Conservation (phyloP, 2,329 filamentous ascomycete genomes). For the Blumeria graminis region DNA sequence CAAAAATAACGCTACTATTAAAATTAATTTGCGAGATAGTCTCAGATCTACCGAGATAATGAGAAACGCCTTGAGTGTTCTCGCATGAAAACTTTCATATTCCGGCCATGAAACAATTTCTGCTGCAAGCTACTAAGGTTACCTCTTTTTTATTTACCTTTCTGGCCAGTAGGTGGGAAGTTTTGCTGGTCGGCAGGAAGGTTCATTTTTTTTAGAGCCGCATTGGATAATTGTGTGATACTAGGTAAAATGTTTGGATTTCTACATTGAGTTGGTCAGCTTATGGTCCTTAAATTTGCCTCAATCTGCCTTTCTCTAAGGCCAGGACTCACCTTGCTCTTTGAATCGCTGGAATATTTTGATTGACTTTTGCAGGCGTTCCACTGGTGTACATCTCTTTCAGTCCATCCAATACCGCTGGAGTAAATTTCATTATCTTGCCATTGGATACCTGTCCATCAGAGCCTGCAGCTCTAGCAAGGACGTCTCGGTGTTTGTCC, state of each 20-base stretch:
- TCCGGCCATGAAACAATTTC: too few species aligned
- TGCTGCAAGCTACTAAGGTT: too few species aligned
- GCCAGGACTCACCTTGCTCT: not conserved
- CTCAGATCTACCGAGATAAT: too few species aligned
- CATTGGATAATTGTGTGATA: not conserved
- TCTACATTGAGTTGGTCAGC: not conserved
- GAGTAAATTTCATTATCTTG: constrained; percentile 10
- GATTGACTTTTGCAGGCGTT: not conserved
- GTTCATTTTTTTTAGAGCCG: too few species aligned
- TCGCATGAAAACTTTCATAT: too few species aligned
- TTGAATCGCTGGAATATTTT: not conserved
- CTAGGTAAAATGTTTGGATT: not conserved
- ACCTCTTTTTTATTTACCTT: too few species aligned
- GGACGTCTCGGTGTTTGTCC: constrained; percentile 8
- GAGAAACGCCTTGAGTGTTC: too few species aligned
- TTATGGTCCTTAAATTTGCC: not conserved
- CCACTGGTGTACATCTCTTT: constrained; percentile 4
- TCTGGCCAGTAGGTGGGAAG: too few species aligned
- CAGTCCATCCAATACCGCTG: constrained; percentile 8
- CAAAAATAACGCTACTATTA: too few species aligned
- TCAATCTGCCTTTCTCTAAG: not conserved
- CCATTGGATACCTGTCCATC: constrained; percentile 6
- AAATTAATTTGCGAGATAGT: too few species aligned
- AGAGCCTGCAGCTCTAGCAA: constrained; percentile 7
- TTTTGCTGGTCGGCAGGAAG: too few species aligned